Conservation (phyloP, 164 flowering plant species). For the Stephania yunnanensis region DNA sequence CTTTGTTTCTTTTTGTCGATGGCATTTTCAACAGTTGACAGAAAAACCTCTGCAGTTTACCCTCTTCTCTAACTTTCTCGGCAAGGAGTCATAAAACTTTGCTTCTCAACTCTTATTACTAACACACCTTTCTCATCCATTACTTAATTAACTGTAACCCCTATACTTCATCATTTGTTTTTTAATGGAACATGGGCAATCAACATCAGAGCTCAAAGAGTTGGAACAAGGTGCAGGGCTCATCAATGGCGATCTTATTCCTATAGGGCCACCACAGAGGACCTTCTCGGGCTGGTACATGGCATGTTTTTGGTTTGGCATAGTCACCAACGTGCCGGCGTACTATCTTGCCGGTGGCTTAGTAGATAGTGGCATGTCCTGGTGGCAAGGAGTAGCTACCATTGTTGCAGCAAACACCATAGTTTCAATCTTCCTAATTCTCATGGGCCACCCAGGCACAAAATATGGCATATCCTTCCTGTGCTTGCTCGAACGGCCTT, state of each 20-base stretch:
- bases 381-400: conserved; percentile 92
- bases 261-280: conserved; percentile 39
- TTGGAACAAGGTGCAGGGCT: conserved; percentile 45
- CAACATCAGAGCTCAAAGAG: conserved; percentile 15
- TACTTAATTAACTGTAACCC: background rate
- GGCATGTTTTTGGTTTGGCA: conserved; percentile 83
- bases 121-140: too few species aligned
- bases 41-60: too few species aligned
- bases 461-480: conserved; percentile 74
- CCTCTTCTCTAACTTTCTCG: too few species aligned
- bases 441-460: conserved; percentile 81
- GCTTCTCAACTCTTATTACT: too few species aligned
- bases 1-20: too few species aligned
- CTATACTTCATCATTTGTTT: conserved; percentile 2
- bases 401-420: conserved; percentile 75
- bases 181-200: conserved; percentile 27
- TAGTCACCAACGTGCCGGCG: conserved; percentile 82
- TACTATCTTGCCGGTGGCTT: conserved; percentile 88
- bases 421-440: conserved; percentile 47
- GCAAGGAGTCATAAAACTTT: too few species aligned
- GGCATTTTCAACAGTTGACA: too few species aligned
- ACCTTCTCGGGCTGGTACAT: conserved; percentile 65
- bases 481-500: conserved; percentile 75
- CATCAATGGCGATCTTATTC: conserved; percentile 63
- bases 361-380: conserved; percentile 90